Evolutionary conservation across 192 early-diverging fungal species (phyloP).

Genomic region (Funneliformis mosseae): DNA sequence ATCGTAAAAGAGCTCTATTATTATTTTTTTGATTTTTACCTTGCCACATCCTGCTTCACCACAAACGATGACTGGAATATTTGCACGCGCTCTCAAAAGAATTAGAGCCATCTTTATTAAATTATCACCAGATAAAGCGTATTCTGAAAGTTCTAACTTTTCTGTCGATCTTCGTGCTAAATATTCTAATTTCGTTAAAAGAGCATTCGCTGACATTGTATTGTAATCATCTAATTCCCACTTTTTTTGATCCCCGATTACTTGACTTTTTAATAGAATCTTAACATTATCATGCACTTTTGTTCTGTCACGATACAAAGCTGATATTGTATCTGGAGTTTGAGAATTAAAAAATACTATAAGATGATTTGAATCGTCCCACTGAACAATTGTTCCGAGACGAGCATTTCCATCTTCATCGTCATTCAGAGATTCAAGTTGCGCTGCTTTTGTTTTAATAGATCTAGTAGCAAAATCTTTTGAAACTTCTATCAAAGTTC

Average conservation of each 20-base stretch:
- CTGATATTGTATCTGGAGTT: background rate
- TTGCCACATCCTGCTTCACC: slow-evolving; percentile 30
- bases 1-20: background rate
- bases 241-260: background rate
- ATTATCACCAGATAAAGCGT: slow-evolving; percentile 20
- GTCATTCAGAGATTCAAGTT: background rate
- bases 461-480: slow-evolving; percentile 4
- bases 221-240: background rate
- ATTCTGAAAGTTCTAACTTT: background rate
- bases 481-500: background rate
- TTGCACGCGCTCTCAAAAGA: slow-evolving; percentile 18
- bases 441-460: background rate
- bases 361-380: background rate
- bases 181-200: background rate
- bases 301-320: background rate
- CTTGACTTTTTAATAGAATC: background rate
- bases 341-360: slow-evolving; percentile 18
- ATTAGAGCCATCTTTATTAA: slow-evolving; percentile 29
- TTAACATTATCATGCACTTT: background rate
- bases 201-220: background rate
- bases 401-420: no score
- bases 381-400: background rate
- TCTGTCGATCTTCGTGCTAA: background rate
- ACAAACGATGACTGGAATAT: slow-evolving; percentile 23
- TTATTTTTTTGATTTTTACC: no score